Evolutionary conservation across 2,329 filamentous ascomycete genomes (phyloP), one percentile per base, ranked within the genome.

Genomic region (Daldinia eschscholtzii): DNA sequence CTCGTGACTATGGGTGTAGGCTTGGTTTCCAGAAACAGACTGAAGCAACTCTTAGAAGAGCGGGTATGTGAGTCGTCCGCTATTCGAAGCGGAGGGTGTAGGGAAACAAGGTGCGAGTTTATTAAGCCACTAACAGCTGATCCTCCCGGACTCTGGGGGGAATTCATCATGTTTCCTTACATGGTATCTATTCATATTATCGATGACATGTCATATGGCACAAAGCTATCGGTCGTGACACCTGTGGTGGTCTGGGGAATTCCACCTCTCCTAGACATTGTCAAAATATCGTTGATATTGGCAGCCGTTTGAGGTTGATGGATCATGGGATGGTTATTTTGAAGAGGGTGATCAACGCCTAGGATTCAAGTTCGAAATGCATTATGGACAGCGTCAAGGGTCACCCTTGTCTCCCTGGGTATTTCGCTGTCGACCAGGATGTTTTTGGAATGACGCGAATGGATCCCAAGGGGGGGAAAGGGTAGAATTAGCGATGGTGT

Each of bases 241-340:
- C 52, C 53, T 56, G 60, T 69, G 60, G 64, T 59, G 69, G 62
- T 61, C 44, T 61, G 61, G 44, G 30, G 50, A 63, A 65, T 63
- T 65, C 61, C 39, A 61, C 37, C 37, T 65, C 56, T 55, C 57
- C 55, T 65, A 57, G 57, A 55, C 28, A 61, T 60, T 58, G 56
- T 30, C n/a, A 62, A 37, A 61, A 37, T 57, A 55, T 15, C 48
- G 55, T 59, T 57, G 57, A 52, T 42, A 48, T 62, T 67, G 52
- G 50, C 44, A 46, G 67, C 44, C 75, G 85, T 87, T 86, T 87
- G 85, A 86, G 81, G 80, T 84, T 84, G 79, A 75, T 74, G 70
- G 73, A 71, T 57, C 71, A 85, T 84, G 81, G 81, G 80, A 83
- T 77, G 80, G 79, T 75, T 80, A 81, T 81, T 81, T 80, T 78